Evolutionary conservation across 2,329 filamentous ascomycete genomes (phyloP).

Genomic region (Pyricularia sp.): DNA sequence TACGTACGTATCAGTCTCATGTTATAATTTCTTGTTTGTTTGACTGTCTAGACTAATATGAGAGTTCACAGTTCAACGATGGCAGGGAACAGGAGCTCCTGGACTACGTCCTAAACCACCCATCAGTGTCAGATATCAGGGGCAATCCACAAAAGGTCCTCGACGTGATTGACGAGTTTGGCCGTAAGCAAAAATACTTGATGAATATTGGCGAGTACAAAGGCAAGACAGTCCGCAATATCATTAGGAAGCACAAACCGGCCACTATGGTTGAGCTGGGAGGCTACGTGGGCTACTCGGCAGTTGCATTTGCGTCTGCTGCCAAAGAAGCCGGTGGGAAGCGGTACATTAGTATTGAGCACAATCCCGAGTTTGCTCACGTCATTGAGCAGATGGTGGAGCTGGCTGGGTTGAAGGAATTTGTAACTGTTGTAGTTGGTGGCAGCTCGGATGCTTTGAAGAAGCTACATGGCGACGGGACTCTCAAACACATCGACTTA

Average conservation of each 20-base stretch:
- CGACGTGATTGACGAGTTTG: slow-evolving; percentile 55
- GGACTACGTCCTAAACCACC: slow-evolving; percentile 51
- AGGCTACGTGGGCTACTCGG: slow-evolving; percentile 72
- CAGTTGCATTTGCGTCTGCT: slow-evolving; percentile 59
- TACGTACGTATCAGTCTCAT: slow-evolving; percentile 14
- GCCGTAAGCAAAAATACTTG: slow-evolving; percentile 48
- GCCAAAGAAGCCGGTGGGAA: slow-evolving; percentile 49
- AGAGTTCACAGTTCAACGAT: slow-evolving; percentile 41
- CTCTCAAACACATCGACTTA: slow-evolving; percentile 49
- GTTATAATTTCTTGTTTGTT: neutral
- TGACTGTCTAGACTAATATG: neutral
- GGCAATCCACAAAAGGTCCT: slow-evolving; percentile 52
- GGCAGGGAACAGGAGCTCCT: slow-evolving; percentile 63
- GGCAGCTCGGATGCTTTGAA: slow-evolving; percentile 52
- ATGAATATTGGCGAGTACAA: slow-evolving; percentile 74
- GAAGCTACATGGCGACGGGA: slow-evolving; percentile 39
- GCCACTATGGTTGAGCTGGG: slow-evolving; percentile 51
- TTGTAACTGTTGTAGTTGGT: slow-evolving; percentile 60
- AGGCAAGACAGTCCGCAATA: slow-evolving; percentile 53
- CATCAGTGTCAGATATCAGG: slow-evolving; percentile 48
- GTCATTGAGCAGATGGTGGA: slow-evolving; percentile 57
- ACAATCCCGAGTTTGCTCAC: slow-evolving; percentile 60
- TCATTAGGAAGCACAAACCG: slow-evolving; percentile 50
- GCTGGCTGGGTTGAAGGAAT: slow-evolving; percentile 57
- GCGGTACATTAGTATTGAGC: slow-evolving; percentile 58